phyloP scores from a whole-genome alignment of 2,329 filamentous ascomycete species.

The Bretziella fagacearum region DNA sequence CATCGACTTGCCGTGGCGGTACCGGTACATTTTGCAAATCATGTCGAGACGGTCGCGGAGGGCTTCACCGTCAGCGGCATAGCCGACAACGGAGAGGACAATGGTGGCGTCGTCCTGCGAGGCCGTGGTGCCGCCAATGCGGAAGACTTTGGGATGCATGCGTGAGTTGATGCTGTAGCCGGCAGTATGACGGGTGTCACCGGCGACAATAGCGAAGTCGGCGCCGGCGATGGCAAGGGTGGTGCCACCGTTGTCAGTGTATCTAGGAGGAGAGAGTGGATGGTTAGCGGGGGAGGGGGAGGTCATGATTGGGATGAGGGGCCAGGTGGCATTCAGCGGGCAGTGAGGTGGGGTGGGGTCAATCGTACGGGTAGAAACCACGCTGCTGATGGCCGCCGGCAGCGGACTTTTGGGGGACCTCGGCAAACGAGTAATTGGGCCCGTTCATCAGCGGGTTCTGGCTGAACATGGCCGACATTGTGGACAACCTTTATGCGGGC shows the following conservation, averaged over 20 bases:
- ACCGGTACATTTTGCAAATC: slow-evolving; percentile 97
- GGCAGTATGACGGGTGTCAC: slow-evolving; percentile 87
- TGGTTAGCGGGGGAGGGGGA: not conserved
- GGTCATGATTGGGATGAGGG: not conserved
- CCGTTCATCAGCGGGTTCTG: slow-evolving; percentile 53
- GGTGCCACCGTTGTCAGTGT: slow-evolving; percentile 95
- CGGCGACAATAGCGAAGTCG: slow-evolving; percentile 91
- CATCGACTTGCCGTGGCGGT: slow-evolving; percentile 96
- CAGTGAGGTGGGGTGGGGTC: not conserved
- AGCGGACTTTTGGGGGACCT: slow-evolving; percentile 34
- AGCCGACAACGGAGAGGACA: slow-evolving; percentile 85
- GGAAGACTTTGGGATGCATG: slow-evolving; percentile 90
- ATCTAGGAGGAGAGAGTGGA: slow-evolving; percentile 33
- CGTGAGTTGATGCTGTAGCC: slow-evolving; percentile 99
- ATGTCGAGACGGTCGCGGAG: slow-evolving; percentile 87
- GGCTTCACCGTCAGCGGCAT: slow-evolving; percentile 85
- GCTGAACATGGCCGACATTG: slow-evolving; percentile 52
- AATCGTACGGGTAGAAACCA: slow-evolving; percentile 74
- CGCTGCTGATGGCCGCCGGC: slow-evolving; percentile 49
- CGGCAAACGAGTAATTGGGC: slow-evolving; percentile 51
- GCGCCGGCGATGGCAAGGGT: slow-evolving; percentile 87
- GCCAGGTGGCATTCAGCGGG: not conserved
- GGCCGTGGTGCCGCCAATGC: slow-evolving; percentile 79
- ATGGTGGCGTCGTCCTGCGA: slow-evolving; percentile 74
- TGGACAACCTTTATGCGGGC: no score